Conservation (phyloP, 1,139 yeast species). For the Arxiozyma telluris region DNA sequence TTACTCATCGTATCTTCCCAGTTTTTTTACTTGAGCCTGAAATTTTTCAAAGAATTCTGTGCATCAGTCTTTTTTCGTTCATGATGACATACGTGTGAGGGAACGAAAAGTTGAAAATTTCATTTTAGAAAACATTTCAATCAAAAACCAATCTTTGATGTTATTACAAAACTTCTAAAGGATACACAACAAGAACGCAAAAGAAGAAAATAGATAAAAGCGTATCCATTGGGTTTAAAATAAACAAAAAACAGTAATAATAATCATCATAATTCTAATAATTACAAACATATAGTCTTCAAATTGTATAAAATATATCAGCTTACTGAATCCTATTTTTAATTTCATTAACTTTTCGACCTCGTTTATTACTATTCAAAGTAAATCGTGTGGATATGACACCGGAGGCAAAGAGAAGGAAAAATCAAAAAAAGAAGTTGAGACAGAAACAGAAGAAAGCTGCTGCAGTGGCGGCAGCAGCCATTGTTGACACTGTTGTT, state of each 20-base stretch:
- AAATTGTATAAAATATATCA: neutral
- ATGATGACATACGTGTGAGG: neutral
- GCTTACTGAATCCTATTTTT: no score
- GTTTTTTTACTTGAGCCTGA: neutral
- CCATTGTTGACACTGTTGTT: neutral
- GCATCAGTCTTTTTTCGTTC: neutral
- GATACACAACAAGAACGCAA: neutral
- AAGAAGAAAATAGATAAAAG: neutral
- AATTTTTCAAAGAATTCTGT: neutral
- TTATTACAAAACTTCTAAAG: neutral
- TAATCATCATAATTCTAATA: no score
- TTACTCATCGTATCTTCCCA: neutral
- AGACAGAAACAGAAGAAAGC: constrained; percentile 26
- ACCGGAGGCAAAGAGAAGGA: constrained; percentile 28
- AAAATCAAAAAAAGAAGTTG: constrained; percentile 29
- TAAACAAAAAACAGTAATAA: no score
- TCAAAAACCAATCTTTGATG: neutral
- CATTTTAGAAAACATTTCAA: neutral
- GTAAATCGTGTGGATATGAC: constrained; percentile 12
- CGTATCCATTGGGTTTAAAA: no score
- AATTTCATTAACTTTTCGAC: neutral
- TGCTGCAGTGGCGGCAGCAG: neutral
- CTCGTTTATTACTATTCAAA: neutral
- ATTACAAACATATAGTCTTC: no score
- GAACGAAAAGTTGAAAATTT: neutral